Evolutionary conservation across 2,329 filamentous ascomycete species (phyloP).

Genomic region (Fusarium nurragi): DNA sequence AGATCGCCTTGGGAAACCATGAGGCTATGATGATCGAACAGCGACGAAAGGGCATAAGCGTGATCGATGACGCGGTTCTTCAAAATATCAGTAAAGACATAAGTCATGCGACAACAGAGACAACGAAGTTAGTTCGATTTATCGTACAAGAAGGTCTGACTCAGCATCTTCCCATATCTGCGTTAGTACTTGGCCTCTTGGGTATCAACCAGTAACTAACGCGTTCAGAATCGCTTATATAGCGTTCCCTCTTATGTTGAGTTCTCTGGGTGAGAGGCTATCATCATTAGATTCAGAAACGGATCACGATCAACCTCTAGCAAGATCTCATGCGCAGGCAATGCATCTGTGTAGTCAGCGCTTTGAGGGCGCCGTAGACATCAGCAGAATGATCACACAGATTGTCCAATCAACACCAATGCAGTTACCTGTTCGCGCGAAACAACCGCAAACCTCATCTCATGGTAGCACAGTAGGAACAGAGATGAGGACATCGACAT

Average conservation of each 20-base stretch:
- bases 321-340: slow-evolving; percentile 9
- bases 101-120: slow-evolving; percentile 7
- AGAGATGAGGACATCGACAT: accelerated
- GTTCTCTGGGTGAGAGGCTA: slow-evolving; percentile 11
- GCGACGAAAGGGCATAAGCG: slow-evolving; percentile 21
- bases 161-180: slow-evolving; percentile 13
- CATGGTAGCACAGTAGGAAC: accelerated
- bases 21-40: slow-evolving; percentile 30
- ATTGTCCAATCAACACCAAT: slow-evolving; percentile 14
- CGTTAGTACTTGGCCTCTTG: accelerated
- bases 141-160: slow-evolving; percentile 8
- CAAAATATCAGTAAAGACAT: slow-evolving; percentile 11
- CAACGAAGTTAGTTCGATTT: slow-evolving; percentile 1
- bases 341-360: slow-evolving; percentile 18
- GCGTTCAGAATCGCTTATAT: slow-evolving; percentile 2
- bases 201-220: accelerated
- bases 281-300: neutral
- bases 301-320: accelerated
- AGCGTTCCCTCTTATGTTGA: slow-evolving; percentile 19
- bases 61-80: slow-evolving; percentile 11
- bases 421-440: neutral
- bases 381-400: slow-evolving; percentile 19
- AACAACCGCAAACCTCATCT: neutral
- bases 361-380: slow-evolving; percentile 3
- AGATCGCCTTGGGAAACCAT: slow-evolving; percentile 16